Evolutionary conservation across 2,329 filamentous ascomycete species (phyloP), one percentile per base, ranked within the genome.

Genomic region (Dactylellina sp.): DNA sequence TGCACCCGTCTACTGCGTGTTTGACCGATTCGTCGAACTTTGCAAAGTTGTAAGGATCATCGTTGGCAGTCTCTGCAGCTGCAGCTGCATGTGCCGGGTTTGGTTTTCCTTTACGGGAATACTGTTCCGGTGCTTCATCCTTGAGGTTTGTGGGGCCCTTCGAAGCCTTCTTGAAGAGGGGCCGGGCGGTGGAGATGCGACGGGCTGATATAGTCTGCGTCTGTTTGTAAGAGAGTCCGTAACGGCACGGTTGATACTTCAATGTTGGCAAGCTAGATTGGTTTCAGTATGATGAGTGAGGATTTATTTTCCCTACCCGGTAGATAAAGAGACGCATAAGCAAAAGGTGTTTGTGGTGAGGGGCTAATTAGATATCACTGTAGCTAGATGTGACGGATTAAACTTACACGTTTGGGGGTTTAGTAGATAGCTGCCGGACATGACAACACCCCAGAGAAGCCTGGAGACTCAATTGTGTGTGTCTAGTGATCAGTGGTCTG

Each of bases 1-100:
- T 65, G 22, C 61, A 74, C 12, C 49, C 24, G 0, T 74, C 70
- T 18, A 65, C 18, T 2, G 70, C 70, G 42, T 74, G 70, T 52
- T 74, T 74, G 12, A 74, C 35, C 55, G 70, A 74, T 20, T 74
- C 70, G 28, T 74, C 61, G 22, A 74, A 74, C 32, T 74, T 74
- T 11, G 57, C 55, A 18, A 74, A 74, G 28, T 74, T 63, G 53
- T 61, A 74, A 2, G 70, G 70, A 42, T 74, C 70, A 20, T 65
- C 70, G 24, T 9, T 16, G 0, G 61, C 32, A 5, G 52, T 53
- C 24, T 59, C 66, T 16, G 44, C 59, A n/a, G 50, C 66, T 7
- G 42, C 39, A 2, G 56, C 65, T 1, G 65, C 50, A 6, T 61
- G 49, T 20, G 55, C 25, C 2, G 65, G 50, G 37, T 53, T 63